Conservation (phyloP, 108 stramenopile species). For the Nitzschia sp. region DNA sequence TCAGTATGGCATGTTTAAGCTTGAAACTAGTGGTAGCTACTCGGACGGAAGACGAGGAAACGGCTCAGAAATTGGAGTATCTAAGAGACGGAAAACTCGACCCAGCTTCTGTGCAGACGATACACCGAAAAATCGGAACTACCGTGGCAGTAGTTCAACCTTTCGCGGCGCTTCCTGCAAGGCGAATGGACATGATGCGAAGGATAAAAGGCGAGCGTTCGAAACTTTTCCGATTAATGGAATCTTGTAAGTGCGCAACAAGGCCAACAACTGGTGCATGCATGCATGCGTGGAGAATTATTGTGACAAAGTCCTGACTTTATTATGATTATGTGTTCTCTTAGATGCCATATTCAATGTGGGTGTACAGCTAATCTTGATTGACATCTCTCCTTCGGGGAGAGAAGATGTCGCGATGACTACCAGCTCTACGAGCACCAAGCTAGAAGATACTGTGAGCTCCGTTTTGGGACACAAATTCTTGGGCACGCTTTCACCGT, state of each 20-base stretch:
- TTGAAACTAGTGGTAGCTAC: slow-evolving; percentile 66
- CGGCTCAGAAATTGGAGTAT: slow-evolving; percentile 69
- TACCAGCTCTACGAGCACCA: slow-evolving; percentile 48
- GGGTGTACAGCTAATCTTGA: slow-evolving; percentile 65
- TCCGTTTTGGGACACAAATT: slow-evolving; percentile 67
- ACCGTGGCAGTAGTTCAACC: slow-evolving; percentile 81
- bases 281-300: neutral
- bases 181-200: slow-evolving; percentile 71
- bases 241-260: slow-evolving; percentile 58
- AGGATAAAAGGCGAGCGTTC: slow-evolving; percentile 67
- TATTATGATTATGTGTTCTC: too few relatives aligned
- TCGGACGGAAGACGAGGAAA: slow-evolving; percentile 49
- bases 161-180: slow-evolving; percentile 80
- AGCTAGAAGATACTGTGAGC: slow-evolving; percentile 60
- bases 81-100: slow-evolving; percentile 47
- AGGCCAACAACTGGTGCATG: too few relatives aligned
- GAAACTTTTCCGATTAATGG: slow-evolving; percentile 71
- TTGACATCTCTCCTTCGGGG: slow-evolving; percentile 47
- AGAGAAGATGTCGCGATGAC: slow-evolving; percentile 46
- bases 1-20: slow-evolving; percentile 71
- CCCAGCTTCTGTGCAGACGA: slow-evolving; percentile 14
- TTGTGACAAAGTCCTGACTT: neutral
- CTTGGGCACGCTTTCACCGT: slow-evolving; percentile 38
- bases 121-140: slow-evolving; percentile 77
- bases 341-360: slow-evolving; percentile 75